Base-by-base conservation (phyloP, 352 stramenopile species). In the Globisporangium viniferum region DNA sequence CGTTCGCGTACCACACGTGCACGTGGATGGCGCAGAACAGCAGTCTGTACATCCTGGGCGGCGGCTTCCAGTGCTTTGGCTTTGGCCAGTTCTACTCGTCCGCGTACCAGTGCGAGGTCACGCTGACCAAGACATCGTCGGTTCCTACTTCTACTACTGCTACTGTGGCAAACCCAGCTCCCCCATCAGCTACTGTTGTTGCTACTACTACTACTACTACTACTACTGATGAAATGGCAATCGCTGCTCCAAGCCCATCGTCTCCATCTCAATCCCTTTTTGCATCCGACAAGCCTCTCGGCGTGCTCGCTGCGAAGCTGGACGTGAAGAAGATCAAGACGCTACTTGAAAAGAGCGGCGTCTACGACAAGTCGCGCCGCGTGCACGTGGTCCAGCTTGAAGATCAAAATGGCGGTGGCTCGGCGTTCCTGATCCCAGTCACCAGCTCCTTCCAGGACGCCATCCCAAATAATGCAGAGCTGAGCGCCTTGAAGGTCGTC, bases 31-130 rank as follows among this genome's bases (percentile, higher is more conserved):
- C 71, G 33, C 73, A 49, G n/a, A 77, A 54, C 66, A 73, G 60
- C 51, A 80, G 69, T 18, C 67, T 81, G 46, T 85, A 83, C 59
- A 64, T 93, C 53, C 62, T 93, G 14, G 88, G 88, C 0, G 88
- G 88, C 54, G 86, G 88, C 5, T 93, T 91, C 62, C 88, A 96
- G 70, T 90, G 81, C 56, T 96, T 93, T 77, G 88, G 88, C 15
- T 96, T 94, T 67, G 88, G 84, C 0, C 82, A 92, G 46, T 84
- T 91, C 62, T 94, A 94, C 70, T 92, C 84, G 29, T 81, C 80
- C 27, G 67, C 75, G 33, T 82, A 88, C 61, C 73, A 76, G n/a
- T 92, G 81, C 49, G 67, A 86, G 18, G 59, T 93, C 14, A 73
- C 76, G 10, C n/a, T 89, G 24, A 44, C 44, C n/a, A 59, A 55